Percentiles rank a stretch among this genome's conserved stretches.
These are phyloP conservation scores for Colletotrichum coccodes DNA, from an alignment of 2,329 filamentous ascomycete genomes.

Conservation along the genomic window DNA sequence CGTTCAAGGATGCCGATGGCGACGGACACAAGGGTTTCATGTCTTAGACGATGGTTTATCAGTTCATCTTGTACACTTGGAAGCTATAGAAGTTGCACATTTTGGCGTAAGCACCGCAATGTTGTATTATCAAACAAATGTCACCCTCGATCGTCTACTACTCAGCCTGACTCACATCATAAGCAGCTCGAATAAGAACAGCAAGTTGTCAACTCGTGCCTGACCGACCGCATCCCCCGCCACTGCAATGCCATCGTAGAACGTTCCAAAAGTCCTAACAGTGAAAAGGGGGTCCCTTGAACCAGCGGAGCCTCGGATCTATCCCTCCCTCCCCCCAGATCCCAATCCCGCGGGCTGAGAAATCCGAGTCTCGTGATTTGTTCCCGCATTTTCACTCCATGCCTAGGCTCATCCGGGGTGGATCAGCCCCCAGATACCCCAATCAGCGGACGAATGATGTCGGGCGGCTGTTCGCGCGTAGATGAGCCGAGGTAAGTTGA, in stretches of 20 bases:
- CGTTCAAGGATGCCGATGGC: not conserved
- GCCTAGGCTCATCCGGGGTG: not conserved
- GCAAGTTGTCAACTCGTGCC: not conserved
- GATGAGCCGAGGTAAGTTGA: constrained; percentile 35
- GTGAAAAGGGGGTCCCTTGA: not conserved
- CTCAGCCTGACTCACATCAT: not conserved
- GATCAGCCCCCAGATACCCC: not conserved
- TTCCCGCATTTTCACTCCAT: constrained; percentile 26
- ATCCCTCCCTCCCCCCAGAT: not conserved
- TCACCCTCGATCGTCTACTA: not conserved
- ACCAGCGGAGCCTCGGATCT: constrained; percentile 21
- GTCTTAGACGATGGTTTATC: not conserved
- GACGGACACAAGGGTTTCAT: not conserved
- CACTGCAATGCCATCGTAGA: not conserved
- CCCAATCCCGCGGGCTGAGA: constrained; percentile 17
- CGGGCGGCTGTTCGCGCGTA: constrained; percentile 25
- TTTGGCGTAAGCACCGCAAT: no score
- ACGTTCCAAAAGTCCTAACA: not conserved
- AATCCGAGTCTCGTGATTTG: constrained; percentile 32
- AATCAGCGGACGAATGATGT: constrained; percentile 21
- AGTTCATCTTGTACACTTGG: not conserved
- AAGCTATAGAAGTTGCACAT: not conserved
- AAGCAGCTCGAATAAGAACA: not conserved
- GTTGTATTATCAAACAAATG: not conserved
- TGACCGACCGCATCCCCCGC: not conserved